A percentile compares a stretch with the other conserved stretches of the same genome.
Conservation (phyloP, 202 grass and related monocot genomes). For the Thinopyrum obtusiflorum region DNA sequence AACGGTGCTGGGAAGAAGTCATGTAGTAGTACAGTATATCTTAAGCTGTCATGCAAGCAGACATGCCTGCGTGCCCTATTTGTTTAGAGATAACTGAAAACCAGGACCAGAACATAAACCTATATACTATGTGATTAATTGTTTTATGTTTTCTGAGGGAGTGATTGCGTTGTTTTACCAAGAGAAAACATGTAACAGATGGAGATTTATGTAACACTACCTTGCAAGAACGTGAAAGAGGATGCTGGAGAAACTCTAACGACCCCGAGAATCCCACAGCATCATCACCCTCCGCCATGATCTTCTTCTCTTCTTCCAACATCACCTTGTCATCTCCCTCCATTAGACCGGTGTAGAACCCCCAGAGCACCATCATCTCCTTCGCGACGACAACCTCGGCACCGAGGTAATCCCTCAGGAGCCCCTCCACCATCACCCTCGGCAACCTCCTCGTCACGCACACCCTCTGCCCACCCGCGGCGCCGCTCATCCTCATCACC, state of each 20-base stretch:
- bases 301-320: background rate
- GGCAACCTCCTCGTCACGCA: conserved; percentile 49
- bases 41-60: too few species aligned
- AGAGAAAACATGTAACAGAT: too few species aligned
- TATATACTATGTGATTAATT: too few species aligned
- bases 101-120: too few species aligned
- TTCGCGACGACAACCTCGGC: conserved; percentile 33
- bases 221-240: conserved; percentile 25
- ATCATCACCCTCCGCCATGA: background rate
- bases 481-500: background rate
- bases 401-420: conserved; percentile 43
- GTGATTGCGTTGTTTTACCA: too few species aligned
- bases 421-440: conserved; percentile 62
- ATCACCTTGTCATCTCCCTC: background rate
- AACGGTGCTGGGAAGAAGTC: too few species aligned
- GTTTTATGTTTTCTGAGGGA: too few species aligned
- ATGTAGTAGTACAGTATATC: too few species aligned
- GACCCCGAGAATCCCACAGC: conserved; percentile 36
- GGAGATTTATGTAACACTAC: background rate
- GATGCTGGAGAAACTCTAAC: background rate
- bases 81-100: too few species aligned
- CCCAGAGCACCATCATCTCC: background rate
- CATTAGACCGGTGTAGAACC: background rate
- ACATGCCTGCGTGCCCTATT: too few species aligned
- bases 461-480: background rate